A percentile compares a stretch with the other conserved stretches of the same genome.
phyloP scores from a whole-genome alignment of 2,329 filamentous ascomycete species.

The Cytospora leucostoma region DNA sequence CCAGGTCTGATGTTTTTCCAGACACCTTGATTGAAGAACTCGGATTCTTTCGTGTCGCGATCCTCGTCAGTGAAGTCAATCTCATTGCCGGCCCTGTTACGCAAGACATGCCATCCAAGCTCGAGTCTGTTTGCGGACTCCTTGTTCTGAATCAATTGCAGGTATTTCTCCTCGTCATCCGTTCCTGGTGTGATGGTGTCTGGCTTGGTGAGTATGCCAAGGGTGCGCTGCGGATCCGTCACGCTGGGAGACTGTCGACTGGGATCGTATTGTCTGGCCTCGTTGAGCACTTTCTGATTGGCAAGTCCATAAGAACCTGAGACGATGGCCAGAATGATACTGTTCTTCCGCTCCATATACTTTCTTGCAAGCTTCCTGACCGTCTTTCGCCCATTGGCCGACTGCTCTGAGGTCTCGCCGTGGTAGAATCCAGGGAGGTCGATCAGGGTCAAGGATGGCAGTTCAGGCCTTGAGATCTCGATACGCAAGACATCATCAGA shows the following conservation, averaged over 20 bases:
- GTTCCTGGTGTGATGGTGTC: constrained; percentile 45
- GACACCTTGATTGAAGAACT: constrained; percentile 36
- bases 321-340: constrained; percentile 59
- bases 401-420: constrained; percentile 37
- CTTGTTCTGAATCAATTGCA: constrained; percentile 38
- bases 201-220: constrained; percentile 61
- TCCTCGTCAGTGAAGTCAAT: constrained; percentile 27
- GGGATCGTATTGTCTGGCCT: constrained; percentile 46
- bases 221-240: constrained; percentile 45
- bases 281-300: constrained; percentile 53
- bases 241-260: not conserved
- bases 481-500: constrained; percentile 49
- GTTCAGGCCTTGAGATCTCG: constrained; percentile 46
- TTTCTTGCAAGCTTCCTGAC: constrained; percentile 44
- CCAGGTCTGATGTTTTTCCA: constrained; percentile 32
- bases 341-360: constrained; percentile 61
- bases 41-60: constrained; percentile 37
- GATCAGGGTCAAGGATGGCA: constrained; percentile 53
- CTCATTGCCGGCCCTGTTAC: constrained; percentile 46
- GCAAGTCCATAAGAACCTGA: constrained; percentile 51
- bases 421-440: constrained; percentile 54
- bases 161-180: constrained; percentile 42
- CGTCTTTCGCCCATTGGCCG: constrained; percentile 34
- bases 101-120: constrained; percentile 57
- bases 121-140: constrained; percentile 37